Evolutionary conservation across 768 basidiomycete genomes (phyloP), one percentile per base, ranked within the genome.

Genomic region (Boletales sp.): DNA sequence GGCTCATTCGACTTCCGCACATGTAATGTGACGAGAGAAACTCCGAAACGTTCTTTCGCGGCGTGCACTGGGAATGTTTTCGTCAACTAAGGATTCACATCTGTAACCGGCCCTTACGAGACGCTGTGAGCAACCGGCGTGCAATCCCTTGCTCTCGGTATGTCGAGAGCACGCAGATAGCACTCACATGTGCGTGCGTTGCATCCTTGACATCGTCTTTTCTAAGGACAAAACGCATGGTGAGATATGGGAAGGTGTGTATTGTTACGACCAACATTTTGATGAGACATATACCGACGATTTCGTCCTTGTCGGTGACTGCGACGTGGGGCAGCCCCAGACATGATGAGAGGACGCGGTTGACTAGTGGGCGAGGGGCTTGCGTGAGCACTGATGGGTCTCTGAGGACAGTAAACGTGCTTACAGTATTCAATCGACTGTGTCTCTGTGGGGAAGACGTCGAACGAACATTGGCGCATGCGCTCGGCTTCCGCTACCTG

Each of bases 201-300:
- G 43, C 43, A 19, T 52, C 46, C n/a, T 19, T 34, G 13, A 41
- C 17, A 12, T 48, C 34, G 8, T 55, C 52, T 31, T 49, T 54
- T n/a, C 52, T 55, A 47, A n/a, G 2, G n/a, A 12, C 24, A 27
- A 27, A 27, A 6, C 24, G 21, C 24, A 27, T 27, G 24, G 24
- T 27, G 24, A 27, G 31, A 27, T 6, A 18, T 15, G 45, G 37
- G 11, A 9, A 40, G 40, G 2, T 10, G 21, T 11, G 19, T 19
- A 8, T 35, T 11, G 2, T 2, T 34, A 9, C 0, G 11, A 38
- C 54, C 47, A 18, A 58, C 57, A 52, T 3, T 44, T 40, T 48
- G 43, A 56, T 35, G 14, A 54, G 52, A 40, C 47, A 53, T 15
- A 32, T 44, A 10, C 52, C 47, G 18, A 58, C 13, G 36, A 53